Base-by-base conservation (phyloP, 2,329 filamentous ascomycete species). In the Achaetomium macrosporum region DNA sequence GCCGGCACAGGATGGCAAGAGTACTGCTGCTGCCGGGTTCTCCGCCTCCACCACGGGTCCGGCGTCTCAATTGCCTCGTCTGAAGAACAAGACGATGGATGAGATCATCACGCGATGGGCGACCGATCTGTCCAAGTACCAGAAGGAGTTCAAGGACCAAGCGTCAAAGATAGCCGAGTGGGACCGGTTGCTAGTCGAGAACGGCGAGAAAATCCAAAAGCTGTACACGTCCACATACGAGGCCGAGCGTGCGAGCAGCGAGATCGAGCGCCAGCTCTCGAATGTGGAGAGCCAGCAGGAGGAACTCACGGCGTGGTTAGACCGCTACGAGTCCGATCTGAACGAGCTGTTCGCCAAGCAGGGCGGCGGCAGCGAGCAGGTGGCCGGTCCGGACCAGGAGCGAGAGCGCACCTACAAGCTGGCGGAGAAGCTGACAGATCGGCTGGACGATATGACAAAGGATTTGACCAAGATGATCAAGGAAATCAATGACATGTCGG, bases 61-160 rank as follows among this genome's bases (percentile, higher is more conserved):
- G 1, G 76, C 85, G 2, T 92, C 93, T 15, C 85, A 90, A 53
- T 83, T 95, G 64, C 93, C 92, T 4, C 86, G 93, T 29, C 77
- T 99, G 36, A 96, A 96, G 76, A 96, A 96, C 71, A 97, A 96
- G 74, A 96, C 92, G 0, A 96, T 99, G 88, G 93, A 99, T 65
- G 93, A 99, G 68, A 96, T 99, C 59, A 90, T 99, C 60, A 96
- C 90, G 4, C 84, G 90, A 31, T 99, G 93, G 93, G 93, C 93
- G 2, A 90, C 90, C 0, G 93, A 97, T 65, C 76, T 99, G 46
- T 87, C 90, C 49, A 95, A 95, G 66, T 96, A 99, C 66, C 92
- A 97, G 66, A 95, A 96, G 68, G 90, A 95, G 54, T 99, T 97
- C 74, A 90, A 95, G 67, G 81, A 86, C 33, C 90, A 97, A 68